Evolutionary conservation across 306 rosid genomes (phyloP), one percentile per base, ranked within the genome.

Genomic region (Rosa rugosa): DNA sequence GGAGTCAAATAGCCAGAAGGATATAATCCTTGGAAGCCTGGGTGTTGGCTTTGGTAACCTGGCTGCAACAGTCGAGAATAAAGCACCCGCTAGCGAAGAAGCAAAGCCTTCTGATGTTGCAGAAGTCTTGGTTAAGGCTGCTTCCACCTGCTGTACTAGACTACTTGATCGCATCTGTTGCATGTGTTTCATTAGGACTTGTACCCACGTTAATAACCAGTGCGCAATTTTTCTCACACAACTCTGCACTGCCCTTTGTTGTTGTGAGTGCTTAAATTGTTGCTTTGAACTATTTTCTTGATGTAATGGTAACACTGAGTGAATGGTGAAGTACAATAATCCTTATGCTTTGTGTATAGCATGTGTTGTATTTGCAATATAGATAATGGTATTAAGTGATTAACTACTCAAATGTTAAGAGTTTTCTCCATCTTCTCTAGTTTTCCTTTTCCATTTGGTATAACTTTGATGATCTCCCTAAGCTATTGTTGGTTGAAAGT

Each of bases 211-310:
- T 80, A 95, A 86, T 77, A 89, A 91, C 83, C 90, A 79, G 68
- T 88, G 90, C 68, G 88, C 93, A 38, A 78, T 91, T 17, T 83
- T 85, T 49, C 87, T 92, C 71, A 50, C 96, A 16, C 99, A 95
- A 56, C 75, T 95, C 54, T 84, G 97, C 83, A 44, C 97, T 16
- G 99, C 97, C 73, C 87, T 95, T 53, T 87, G 98, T 56, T 95
- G 99, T 66, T 87, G 84, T 27, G 96, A 76, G 91, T 82, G 92
- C 82, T 17, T 93, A 60, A 89, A 85, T 60, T 95, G 98, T 41
- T 95, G 99, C 65, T 66, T 85, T 76, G 99, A 95, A 86, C 84
- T 95, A 25, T 91, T 92, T 41, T 86, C 87, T 0, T 86, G 90
- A 84, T 79, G 4, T 84, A 84, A 40, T 79, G 22, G 77, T 67